Base-by-base conservation (phyloP, 2,329 filamentous ascomycete species). In the Apiospora koreana region DNA sequence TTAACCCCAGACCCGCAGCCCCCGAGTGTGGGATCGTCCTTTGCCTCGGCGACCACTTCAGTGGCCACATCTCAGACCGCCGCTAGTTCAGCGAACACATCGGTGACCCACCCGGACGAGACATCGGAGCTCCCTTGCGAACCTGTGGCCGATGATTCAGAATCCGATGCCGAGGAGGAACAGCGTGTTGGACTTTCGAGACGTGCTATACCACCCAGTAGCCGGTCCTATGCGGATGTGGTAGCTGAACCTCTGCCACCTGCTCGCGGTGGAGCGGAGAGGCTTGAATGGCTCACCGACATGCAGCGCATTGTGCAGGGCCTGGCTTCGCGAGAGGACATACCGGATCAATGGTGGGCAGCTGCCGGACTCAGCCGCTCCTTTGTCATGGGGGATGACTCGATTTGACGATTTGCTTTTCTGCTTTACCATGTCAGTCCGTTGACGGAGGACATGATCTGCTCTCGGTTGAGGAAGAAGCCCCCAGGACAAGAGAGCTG, bases 341-440 rank as follows among this genome's bases (percentile, higher is more conserved):
- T 96, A 69, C 92, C 93, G 0, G 93, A 96, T 72, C 91, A 94
- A 73, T 95, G 92, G 90, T 97, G 94, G 94, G 88, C 89, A 71
- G 87, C 89, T 76, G 91, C 87, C 71, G 92, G 92, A 54, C 85
- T 93, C 73, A 90, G 86, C 76, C 87, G 90, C 73, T 91, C 85
- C 23, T 43, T n/a, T 67, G 70, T 31, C 43, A 58, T 71, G 35
- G 46, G 35, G 45, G 28, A 50, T 25, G 72, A 68, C 31, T 68
- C 28, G 38, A 66, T 66, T 42, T 66, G 31, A 62, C 21, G 9
- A n/a, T 38, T 62, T 12, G 54, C 18, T 62, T n/a, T 38, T n/a
- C 16, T 31, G 31, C 31, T 6, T 38, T 6, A n/a, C 14, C 5
- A 38, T 38, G 54, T 6, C 31, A 35, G 21, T 62, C 54, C 54